These are phyloP conservation scores for Trypanosomatidae sp. DNA, from an alignment of 208 protist genomes.

Conservation along the genomic window DNA sequence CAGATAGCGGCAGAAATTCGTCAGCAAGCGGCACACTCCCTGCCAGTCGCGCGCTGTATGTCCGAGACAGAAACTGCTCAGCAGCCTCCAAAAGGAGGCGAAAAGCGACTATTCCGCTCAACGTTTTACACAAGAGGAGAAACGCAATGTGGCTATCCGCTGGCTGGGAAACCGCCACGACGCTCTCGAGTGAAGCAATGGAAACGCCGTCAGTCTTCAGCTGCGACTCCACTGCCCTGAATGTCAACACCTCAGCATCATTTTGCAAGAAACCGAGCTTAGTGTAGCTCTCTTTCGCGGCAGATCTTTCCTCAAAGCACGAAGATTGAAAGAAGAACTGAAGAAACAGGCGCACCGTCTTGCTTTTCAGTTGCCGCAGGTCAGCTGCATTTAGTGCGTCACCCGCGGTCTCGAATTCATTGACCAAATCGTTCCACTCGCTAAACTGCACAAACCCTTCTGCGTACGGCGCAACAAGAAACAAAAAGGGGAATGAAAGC, in stretches of 20 bases:
- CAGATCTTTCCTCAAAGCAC: constrained; percentile 9
- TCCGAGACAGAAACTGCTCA: constrained; percentile 37
- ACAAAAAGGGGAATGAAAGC: constrained; percentile 78
- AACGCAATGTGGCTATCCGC: constrained; percentile 2
- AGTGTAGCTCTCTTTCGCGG: constrained; percentile 13
- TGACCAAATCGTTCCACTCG: constrained; percentile 27
- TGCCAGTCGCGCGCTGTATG: constrained; percentile 23
- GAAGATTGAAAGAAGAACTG: constrained; percentile 52
- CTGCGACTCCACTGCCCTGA: constrained; percentile 40
- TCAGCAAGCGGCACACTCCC: constrained; percentile 5
- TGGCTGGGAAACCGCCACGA: not conserved
- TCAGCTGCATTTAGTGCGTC: constrained; percentile 23
- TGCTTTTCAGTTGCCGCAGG: constrained; percentile 15
- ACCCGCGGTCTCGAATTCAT: constrained; percentile 15
- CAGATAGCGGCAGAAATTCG: constrained; percentile 15
- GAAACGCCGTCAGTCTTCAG: not conserved
- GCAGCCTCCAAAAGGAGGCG: constrained; percentile 49
- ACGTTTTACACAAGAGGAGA: constrained; percentile 25
- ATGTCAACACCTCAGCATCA: constrained; percentile 53
- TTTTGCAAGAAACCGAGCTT: constrained; percentile 34
- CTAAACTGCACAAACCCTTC: constrained; percentile 65
- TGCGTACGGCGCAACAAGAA: constrained; percentile 64
- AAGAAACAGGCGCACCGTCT: constrained; percentile 36
- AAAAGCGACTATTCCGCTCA: constrained; percentile 39
- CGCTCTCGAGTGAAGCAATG: constrained; percentile 11